Evolutionary conservation across 495 filamentous ascomycete species (phyloP), one percentile per base, ranked within the genome.

Genomic region (Sphaerosporella brunnea): DNA sequence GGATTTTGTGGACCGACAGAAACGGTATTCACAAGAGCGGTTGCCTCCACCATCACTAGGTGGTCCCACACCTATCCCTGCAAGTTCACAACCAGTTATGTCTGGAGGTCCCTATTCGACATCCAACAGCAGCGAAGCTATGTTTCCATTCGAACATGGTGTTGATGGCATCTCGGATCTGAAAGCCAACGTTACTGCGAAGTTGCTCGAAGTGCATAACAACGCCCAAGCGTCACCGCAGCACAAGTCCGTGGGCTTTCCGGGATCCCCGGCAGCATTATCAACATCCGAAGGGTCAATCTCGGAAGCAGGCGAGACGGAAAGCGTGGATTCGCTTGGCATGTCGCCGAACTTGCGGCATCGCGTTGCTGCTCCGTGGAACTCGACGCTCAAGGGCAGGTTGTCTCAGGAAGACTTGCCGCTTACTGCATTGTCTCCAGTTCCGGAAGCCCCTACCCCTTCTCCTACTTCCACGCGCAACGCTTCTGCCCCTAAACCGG

Each of bases 1-100:
- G 59, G 62, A 48, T 46, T 56, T 18, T 37, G 62, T 43, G 37
- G 58, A 21, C 51, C 53, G 23, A 13, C 50, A 48, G 62, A 73
- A 21, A 67, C 68, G 54, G 51, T 55, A 24, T 38, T 54, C 54
- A 4, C 46, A 51, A n/a, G 52, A 56, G 18, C 41, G 44, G 16
- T 38, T 54, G 36, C 38, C 55, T 40, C 46, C 50, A 28, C n/a
- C n/a, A n/a, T n/a, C n/a, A n/a, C n/a, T n/a, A n/a, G n/a, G n/a
- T n/a, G n/a, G n/a, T n/a, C n/a, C n/a, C n/a, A n/a, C n/a, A n/a
- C n/a, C n/a, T n/a, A n/a, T n/a, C n/a, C n/a, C n/a, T n/a, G n/a
- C n/a, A n/a, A n/a, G n/a, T n/a, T n/a, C n/a, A n/a, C n/a, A n/a
- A n/a, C n/a, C n/a, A n/a, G n/a, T n/a, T n/a, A n/a, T n/a, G n/a